Evolutionary conservation across 2,329 filamentous ascomycete genomes (phyloP).

Genomic region (Pseudocercospora fuligena): DNA sequence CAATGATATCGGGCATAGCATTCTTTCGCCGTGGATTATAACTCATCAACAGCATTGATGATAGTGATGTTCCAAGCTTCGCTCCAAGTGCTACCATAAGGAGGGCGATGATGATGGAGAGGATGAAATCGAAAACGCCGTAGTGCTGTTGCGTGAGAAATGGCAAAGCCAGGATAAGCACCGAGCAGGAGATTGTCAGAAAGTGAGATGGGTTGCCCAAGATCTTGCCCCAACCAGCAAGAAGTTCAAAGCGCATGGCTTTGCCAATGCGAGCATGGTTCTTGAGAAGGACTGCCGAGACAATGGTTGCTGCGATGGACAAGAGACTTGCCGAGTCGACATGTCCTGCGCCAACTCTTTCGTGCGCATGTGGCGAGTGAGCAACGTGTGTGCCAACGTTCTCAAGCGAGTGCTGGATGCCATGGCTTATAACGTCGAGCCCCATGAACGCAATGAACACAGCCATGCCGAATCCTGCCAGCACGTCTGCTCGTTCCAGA

Average conservation of each 20-base stretch:
- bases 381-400: constrained; percentile 70
- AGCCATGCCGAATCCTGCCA: constrained; percentile 94
- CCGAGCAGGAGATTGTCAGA: constrained; percentile 84
- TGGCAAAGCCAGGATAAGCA: constrained; percentile 78
- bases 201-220: constrained; percentile 95
- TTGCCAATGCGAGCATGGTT: constrained; percentile 93
- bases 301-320: constrained; percentile 79
- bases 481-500: constrained; percentile 87
- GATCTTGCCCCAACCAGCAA: constrained; percentile 81
- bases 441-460: constrained; percentile 97
- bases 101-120: constrained; percentile 79
- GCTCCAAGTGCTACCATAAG: constrained; percentile 88
- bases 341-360: constrained; percentile 71
- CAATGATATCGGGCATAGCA: constrained; percentile 62
- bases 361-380: constrained; percentile 62
- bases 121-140: constrained; percentile 80
- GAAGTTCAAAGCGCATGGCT: constrained; percentile 83
- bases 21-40: constrained; percentile 59
- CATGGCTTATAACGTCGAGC: constrained; percentile 92
- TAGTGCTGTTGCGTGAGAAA: constrained; percentile 81
- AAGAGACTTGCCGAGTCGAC: constrained; percentile 81
- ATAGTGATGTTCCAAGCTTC: constrained; percentile 82
- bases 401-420: constrained; percentile 90
- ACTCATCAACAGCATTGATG: constrained; percentile 94
- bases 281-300: constrained; percentile 83